Conservation (phyloP, 139 green algal species). For the Pycnococcus provasolii region DNA sequence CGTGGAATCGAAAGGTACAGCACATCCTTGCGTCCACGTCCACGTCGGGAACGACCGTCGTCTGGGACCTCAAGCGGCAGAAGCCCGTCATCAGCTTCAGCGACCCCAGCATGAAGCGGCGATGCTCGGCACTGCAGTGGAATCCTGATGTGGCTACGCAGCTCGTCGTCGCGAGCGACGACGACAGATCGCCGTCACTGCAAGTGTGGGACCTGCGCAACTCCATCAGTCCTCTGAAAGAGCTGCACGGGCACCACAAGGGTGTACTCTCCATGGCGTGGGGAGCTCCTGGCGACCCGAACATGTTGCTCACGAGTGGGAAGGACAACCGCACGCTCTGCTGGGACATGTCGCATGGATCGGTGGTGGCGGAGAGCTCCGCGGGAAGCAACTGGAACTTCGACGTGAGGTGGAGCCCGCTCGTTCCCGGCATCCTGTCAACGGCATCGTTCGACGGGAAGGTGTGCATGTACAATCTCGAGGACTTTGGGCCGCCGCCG, state of each 20-base stretch:
- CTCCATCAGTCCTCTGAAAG: conserved; percentile 65
- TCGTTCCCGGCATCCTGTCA: conserved; percentile 53
- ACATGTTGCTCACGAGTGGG: conserved; percentile 70
- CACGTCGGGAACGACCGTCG: conserved; percentile 54
- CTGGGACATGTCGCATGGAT: conserved; percentile 67
- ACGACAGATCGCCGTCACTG: conserved; percentile 74
- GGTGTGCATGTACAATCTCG: conserved; percentile 45
- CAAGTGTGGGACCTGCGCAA: conserved; percentile 94
- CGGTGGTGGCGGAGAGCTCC: conserved; percentile 41
- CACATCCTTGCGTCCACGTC: conserved; percentile 81
- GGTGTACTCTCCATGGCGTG: conserved; percentile 82
- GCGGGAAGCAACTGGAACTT: conserved; percentile 64
- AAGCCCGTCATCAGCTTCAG: conserved; percentile 74
- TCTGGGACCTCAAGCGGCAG: conserved; percentile 93
- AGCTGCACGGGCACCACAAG: conserved; percentile 79
- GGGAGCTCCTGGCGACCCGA: conserved; percentile 65
- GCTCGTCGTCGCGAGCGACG: conserved; percentile 86
- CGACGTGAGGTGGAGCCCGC: conserved; percentile 69
- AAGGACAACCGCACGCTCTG: conserved; percentile 90
- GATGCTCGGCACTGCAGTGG: conserved; percentile 73
- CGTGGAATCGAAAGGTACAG: conserved; percentile 91
- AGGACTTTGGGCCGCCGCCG: conserved; percentile 4
- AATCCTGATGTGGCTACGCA: conserved; percentile 83
- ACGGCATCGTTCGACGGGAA: conserved; percentile 60
- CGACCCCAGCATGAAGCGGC: conserved; percentile 44